Conservation (phyloP, 2,329 filamentous ascomycete species). For the Capronia americana region DNA sequence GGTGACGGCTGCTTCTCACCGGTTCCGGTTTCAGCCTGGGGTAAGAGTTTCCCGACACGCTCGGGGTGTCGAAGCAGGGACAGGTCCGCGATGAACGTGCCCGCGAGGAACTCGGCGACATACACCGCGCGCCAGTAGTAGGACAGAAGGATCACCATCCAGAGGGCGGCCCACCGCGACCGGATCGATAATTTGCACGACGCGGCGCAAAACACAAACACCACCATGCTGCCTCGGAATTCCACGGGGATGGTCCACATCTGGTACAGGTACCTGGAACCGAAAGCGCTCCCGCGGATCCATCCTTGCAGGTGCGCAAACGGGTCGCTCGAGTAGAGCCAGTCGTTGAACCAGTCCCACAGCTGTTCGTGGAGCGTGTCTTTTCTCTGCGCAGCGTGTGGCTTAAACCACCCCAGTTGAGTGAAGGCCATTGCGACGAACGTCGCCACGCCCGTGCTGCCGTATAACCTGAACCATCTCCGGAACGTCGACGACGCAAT, state of each 20-base stretch:
- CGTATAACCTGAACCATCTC: slow-evolving; percentile 53
- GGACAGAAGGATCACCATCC: slow-evolving; percentile 22
- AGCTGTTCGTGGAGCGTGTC: slow-evolving; percentile 28
- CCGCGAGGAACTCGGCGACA: slow-evolving; percentile 47
- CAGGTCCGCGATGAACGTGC: slow-evolving; percentile 47
- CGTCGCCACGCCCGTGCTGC: slow-evolving; percentile 51
- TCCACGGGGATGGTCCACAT: slow-evolving; percentile 46
- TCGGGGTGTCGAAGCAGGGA: slow-evolving; percentile 48
- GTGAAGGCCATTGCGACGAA: slow-evolving; percentile 50
- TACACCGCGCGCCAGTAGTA: slow-evolving; percentile 46
- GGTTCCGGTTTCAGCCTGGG: background rate
- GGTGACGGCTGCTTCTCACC: background rate
- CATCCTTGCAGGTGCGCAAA: slow-evolving; percentile 39
- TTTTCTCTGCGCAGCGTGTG: slow-evolving; percentile 31
- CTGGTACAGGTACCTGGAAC: slow-evolving; percentile 50
- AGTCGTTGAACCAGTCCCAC: slow-evolving; percentile 30
- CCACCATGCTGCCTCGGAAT: slow-evolving; percentile 41
- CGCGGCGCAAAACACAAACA: slow-evolving; percentile 32
- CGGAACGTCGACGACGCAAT: slow-evolving; percentile 53
- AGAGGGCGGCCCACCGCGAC: slow-evolving; percentile 21
- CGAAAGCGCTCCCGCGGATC: slow-evolving; percentile 44
- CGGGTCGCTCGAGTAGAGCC: slow-evolving; percentile 45
- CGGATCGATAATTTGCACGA: slow-evolving; percentile 24
- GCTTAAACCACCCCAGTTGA: slow-evolving; percentile 50
- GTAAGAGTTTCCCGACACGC: slow-evolving; percentile 39